These are phyloP conservation scores for Amyloporia xantha DNA, from an alignment of 768 basidiomycete genomes.

Conservation along the genomic window DNA sequence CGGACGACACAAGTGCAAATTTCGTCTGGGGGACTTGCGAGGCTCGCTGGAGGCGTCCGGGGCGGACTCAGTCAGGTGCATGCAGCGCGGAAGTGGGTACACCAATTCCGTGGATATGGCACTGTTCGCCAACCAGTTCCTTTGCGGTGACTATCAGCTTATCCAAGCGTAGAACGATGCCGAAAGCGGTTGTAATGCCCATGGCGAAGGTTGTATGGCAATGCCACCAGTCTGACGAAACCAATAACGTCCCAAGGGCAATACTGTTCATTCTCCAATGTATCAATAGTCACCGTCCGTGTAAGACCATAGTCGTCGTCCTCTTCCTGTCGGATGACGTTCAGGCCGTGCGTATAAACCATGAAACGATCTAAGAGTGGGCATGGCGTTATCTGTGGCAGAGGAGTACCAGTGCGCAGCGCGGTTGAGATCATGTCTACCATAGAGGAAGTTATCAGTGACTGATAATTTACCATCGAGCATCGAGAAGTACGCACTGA, in stretches of 20 bases:
- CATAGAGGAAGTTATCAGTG: neutral
- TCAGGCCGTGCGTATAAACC: constrained; percentile 47
- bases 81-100: too few relatives aligned
- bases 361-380: constrained; percentile 46
- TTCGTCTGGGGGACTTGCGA: too few relatives aligned
- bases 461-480: neutral
- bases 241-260: constrained; percentile 22
- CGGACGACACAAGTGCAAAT: too few relatives aligned
- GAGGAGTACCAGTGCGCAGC: constrained; percentile 61
- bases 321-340: constrained; percentile 61
- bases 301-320: constrained; percentile 76
- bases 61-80: too few relatives aligned
- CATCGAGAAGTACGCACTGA: constrained; percentile 41
- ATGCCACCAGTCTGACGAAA: neutral
- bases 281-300: constrained; percentile 60
- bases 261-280: constrained; percentile 73
- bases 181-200: constrained; percentile 62
- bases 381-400: constrained; percentile 85
- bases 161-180: constrained; percentile 66
- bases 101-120: constrained; percentile 71
- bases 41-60: too few relatives aligned
- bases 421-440: constrained; percentile 75
- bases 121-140: constrained; percentile 82
- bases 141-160: constrained; percentile 75
- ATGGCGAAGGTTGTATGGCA: constrained; percentile 56